Evolutionary conservation across 805 yeast species (phyloP).

Genomic region (Tanozyma kutaoensis): DNA sequence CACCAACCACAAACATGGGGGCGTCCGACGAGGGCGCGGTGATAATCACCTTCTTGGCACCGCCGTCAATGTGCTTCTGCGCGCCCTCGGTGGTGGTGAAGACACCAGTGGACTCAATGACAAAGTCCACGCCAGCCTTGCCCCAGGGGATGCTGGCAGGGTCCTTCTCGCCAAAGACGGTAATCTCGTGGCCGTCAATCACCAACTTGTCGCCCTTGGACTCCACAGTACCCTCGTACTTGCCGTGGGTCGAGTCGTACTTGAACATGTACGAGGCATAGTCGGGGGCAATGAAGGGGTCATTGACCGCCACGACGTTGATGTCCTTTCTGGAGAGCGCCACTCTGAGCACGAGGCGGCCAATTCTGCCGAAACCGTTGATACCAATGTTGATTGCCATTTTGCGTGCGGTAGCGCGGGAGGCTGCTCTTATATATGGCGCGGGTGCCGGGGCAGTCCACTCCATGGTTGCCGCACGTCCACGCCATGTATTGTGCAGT

Average conservation of each 20-base stretch:
- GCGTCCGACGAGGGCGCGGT: constrained; percentile 92
- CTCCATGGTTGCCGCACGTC: no score
- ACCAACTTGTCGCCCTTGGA: constrained; percentile 43
- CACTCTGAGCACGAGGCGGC: constrained; percentile 78
- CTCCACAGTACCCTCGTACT: constrained; percentile 62
- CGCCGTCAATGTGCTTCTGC: constrained; percentile 72
- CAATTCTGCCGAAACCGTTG: constrained; percentile 93
- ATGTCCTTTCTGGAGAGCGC: constrained; percentile 65
- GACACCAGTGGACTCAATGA: constrained; percentile 90
- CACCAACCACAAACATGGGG: constrained; percentile 93
- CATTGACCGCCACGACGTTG: constrained; percentile 78
- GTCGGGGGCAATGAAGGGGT: constrained; percentile 81
- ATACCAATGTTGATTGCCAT: constrained; percentile 71
- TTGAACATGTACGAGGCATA: constrained; percentile 94
- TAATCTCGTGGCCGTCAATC: constrained; percentile 56
- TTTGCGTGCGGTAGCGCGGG: constrained; percentile 1
- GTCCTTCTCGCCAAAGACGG: constrained; percentile 69
- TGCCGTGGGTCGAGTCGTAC: constrained; percentile 90
- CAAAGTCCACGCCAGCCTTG: constrained; percentile 65
- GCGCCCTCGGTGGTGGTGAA: constrained; percentile 78
- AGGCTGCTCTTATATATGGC: no score
- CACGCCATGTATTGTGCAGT: no score
- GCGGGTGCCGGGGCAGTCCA: no score
- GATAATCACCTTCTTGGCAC: constrained; percentile 91
- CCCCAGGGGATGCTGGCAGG: constrained; percentile 89